Evolutionary conservation across 2,329 filamentous ascomycete genomes (phyloP).

Genomic region (Xylaria sp.): DNA sequence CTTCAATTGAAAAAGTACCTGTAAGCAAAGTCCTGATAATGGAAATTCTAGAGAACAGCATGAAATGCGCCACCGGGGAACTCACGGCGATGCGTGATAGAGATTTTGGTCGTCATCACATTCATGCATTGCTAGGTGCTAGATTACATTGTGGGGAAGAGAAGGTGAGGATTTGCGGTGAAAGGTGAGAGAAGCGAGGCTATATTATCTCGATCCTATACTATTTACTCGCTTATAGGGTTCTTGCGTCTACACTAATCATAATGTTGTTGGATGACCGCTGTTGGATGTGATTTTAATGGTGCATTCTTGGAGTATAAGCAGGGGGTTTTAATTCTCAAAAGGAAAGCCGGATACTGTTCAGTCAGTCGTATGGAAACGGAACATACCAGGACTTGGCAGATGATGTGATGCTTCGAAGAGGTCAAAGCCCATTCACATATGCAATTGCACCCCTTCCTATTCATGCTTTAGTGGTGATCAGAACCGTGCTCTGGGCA

Average conservation of each 20-base stretch:
- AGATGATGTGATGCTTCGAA: constrained; percentile 23
- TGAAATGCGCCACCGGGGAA: constrained; percentile 28
- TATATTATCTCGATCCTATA: not conserved
- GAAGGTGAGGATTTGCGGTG: constrained; percentile 21
- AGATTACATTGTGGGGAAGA: constrained; percentile 6
- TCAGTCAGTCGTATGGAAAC: constrained; percentile 25
- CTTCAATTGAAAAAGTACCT: constrained; percentile 7
- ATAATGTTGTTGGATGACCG: constrained; percentile 7
- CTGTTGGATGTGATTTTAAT: not conserved
- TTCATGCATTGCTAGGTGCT: constrained; percentile 21
- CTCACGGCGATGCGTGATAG: constrained; percentile 23
- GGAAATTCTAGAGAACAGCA: constrained; percentile 16
- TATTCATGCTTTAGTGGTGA: constrained; percentile 22
- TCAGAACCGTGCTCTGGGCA: constrained; percentile 3
- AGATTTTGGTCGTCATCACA: constrained; percentile 16
- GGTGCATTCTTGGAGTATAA: constrained; percentile 11
- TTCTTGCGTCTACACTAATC: constrained; percentile 13
- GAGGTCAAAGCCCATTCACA: constrained; percentile 15
- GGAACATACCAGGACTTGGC: constrained; percentile 17
- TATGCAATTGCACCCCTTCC: constrained; percentile 19
- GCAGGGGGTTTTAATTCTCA: constrained; percentile 6
- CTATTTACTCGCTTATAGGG: not conserved
- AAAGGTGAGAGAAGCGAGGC: constrained; percentile 13
- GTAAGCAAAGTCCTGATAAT: constrained; percentile 5
- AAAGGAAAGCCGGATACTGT: not conserved